phyloP scores from a whole-genome alignment of 108 stramenopile species.

The Cyclotella baltica region DNA sequence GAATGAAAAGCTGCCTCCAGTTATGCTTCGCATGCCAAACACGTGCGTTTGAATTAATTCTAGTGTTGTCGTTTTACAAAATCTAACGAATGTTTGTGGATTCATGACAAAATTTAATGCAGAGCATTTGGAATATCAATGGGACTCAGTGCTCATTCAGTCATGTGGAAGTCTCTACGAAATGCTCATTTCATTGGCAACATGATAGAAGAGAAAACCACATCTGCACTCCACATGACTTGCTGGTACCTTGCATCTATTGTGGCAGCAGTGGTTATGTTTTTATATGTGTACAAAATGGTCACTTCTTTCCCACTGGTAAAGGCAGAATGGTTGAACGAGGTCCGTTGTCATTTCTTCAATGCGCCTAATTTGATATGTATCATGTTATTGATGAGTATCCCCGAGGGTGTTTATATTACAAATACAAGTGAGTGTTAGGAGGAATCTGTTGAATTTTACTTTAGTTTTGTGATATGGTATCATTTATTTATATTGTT shows the following conservation, averaged over 20 bases:
- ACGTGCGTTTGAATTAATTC: background rate
- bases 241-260: conserved; percentile 20
- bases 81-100: background rate
- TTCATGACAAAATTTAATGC: background rate
- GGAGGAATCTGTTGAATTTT: background rate
- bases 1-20: background rate
- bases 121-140: conserved; percentile 44
- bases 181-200: conserved; percentile 8
- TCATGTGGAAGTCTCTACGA: conserved; percentile 26
- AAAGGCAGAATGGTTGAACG: conserved; percentile 31
- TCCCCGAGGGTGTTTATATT: background rate
- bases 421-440: background rate
- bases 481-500: too few relatives aligned
- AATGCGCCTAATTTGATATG: conserved; percentile 29
- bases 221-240: conserved; percentile 2
- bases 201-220: conserved; percentile 3
- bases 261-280: background rate
- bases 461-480: too few relatives aligned
- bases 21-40: background rate
- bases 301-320: conserved; percentile 1
- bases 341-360: conserved; percentile 34
- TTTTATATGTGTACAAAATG: conserved; percentile 14
- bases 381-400: conserved; percentile 19
- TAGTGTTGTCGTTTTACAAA: background rate
- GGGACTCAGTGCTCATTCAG: conserved; percentile 35